These are phyloP conservation scores for Sclerotinia glacialis DNA, from an alignment of 2,329 filamentous ascomycete species.

Conservation along the genomic window DNA sequence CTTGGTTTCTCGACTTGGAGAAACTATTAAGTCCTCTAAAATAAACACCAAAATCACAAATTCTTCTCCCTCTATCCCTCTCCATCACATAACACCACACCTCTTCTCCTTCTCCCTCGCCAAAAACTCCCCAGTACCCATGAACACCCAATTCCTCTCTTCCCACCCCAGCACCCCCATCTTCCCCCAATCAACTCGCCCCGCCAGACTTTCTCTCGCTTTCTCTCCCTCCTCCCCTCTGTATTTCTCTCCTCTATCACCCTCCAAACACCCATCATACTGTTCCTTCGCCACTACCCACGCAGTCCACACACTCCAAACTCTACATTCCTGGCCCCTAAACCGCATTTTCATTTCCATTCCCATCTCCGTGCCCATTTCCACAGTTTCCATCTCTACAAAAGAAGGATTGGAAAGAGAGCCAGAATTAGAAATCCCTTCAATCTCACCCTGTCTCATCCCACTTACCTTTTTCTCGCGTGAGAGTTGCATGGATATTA, in stretches of 20 bases:
- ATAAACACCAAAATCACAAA: background rate
- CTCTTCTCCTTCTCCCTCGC: background rate
- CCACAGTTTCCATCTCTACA: no score
- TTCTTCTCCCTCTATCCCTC: no score
- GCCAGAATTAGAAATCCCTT: background rate
- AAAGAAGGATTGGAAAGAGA: no score
- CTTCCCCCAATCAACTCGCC: background rate
- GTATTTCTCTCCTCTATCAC: no score
- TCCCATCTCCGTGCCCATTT: no score
- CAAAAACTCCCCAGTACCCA: background rate
- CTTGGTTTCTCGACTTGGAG: no score
- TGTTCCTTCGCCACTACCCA: background rate
- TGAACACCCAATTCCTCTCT: background rate
- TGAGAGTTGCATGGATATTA: background rate
- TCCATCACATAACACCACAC: background rate
- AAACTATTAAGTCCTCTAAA: no score
- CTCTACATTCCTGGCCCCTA: background rate
- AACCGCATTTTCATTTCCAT: background rate
- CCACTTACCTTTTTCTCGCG: background rate
- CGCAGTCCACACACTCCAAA: background rate
- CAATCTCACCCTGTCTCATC: background rate
- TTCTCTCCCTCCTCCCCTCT: no score
- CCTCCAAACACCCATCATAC: background rate
- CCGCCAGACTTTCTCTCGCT: background rate
- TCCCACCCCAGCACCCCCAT: background rate